Evolutionary conservation across 73 alveolate species (phyloP).

Genomic region (Paramecium sexaurelia): DNA sequence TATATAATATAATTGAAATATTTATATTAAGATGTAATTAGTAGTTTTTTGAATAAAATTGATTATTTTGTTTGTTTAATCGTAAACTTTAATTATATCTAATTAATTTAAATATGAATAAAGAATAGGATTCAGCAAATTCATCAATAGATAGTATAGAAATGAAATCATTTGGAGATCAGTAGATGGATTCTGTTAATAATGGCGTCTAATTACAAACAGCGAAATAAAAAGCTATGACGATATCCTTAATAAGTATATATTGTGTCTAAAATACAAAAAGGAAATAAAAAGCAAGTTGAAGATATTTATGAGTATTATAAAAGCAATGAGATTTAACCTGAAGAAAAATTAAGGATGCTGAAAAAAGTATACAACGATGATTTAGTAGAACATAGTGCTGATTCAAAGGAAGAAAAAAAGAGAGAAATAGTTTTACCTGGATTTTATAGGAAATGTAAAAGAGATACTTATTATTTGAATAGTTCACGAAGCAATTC

Average conservation of each 20-base stretch:
- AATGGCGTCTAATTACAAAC: background rate
- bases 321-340: background rate
- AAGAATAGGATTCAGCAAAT: background rate
- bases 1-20: background rate
- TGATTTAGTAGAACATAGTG: conserved; percentile 4
- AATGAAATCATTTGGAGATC: background rate
- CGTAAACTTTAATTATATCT: background rate
- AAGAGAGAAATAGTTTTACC: background rate
- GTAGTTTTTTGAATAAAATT: background rate
- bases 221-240: background rate
- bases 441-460: background rate
- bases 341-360: background rate
- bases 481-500: conserved; percentile 11
- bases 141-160: background rate
- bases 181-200: background rate
- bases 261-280: background rate
- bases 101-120: background rate
- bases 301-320: background rate
- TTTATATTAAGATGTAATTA: background rate
- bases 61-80: background rate
- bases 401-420: background rate
- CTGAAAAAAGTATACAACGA: background rate
- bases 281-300: background rate
- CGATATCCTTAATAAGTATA: background rate
- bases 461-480: background rate